Base-by-base conservation (phyloP, 768 basidiomycete species). In the Scleroderma citrinum region DNA sequence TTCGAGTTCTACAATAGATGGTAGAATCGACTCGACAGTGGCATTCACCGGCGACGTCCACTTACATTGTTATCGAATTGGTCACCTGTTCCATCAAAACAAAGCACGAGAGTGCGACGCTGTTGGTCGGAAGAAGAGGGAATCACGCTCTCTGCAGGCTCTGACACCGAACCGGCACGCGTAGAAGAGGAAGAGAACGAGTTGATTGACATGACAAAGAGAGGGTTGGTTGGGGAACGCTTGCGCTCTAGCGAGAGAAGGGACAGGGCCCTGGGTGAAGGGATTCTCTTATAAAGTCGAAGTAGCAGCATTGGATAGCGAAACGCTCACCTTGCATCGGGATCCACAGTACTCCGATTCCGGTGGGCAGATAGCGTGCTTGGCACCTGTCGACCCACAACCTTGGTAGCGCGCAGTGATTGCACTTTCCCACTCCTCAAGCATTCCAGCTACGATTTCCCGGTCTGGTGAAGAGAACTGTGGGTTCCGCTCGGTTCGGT, bases 61-160 rank as follows among this genome's bases (percentile, higher is more conserved):
- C 77, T 24, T 48, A 84, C 85, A 55, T 85, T 81, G 24, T 72
- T 60, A 56, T 82, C 80, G 56, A 87, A 87, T 58, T 83, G 80
- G 62, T 84, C 81, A 3, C 81, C 81, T 49, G 65, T 63, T 11
- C 64, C 51, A 56, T 88, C 87, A 52, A 88, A 88, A 60, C 86
- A 88, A 2, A 88, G 72, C 1, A 88, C 75, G 2, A 85, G 34
- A 35, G 34, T 35, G 12, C 34, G 34, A 35, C n/a, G 13, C 31
- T 32, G 7, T 14, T 35, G 34, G 26, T 29, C 26, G 8, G 26
- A 29, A n/a, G 34, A 13, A n/a, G 34, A 12, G 34, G 34, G 34
- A 13, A 35, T 35, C n/a, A 35, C 34, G 13, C 4, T 12, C 5
- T 35, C 34, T 3, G 13, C 13, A 13, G 34, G 34, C 13, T 35